phyloP scores from a whole-genome alignment of 1,284 basidiomycete species.

The Peniophora sp. region DNA sequence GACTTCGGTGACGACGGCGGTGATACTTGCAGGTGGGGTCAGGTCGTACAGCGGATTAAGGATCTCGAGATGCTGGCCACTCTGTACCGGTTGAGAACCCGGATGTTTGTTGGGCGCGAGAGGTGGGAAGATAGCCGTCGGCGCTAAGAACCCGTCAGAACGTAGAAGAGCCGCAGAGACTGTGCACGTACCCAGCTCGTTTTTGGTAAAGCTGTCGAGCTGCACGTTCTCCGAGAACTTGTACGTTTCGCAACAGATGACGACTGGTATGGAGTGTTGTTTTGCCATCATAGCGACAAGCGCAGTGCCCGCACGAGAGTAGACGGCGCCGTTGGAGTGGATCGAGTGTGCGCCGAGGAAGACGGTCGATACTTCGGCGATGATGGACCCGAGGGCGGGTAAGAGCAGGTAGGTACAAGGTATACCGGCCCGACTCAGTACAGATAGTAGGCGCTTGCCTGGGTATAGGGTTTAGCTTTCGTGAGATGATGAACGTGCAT shows the following conservation, averaged over 20 bases:
- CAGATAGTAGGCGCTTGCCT: constrained; percentile 78
- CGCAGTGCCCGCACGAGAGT: constrained; percentile 91
- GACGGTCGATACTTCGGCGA: constrained; percentile 76
- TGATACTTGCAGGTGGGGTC: constrained; percentile 83
- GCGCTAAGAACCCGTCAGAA: no score
- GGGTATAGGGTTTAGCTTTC: constrained; percentile 5
- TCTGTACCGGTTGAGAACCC: constrained; percentile 27
- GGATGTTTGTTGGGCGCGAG: constrained; percentile 3
- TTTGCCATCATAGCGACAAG: constrained; percentile 96
- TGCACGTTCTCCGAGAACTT: constrained; percentile 94
- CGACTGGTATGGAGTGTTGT: constrained; percentile 82
- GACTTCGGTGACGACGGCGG: constrained; percentile 94
- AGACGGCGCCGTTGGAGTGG: constrained; percentile 92
- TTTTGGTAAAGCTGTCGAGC: constrained; percentile 92
- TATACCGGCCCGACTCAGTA: constrained; percentile 68
- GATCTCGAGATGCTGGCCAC: constrained; percentile 52
- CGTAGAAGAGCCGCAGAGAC: not conserved
- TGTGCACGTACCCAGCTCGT: constrained; percentile 73
- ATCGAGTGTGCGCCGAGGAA: constrained; percentile 92
- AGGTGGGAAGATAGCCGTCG: not conserved
- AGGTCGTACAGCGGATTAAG: constrained; percentile 88
- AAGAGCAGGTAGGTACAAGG: constrained; percentile 90
- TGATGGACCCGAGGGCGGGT: constrained; percentile 79
- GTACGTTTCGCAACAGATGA: constrained; percentile 98
- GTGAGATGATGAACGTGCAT: not conserved